phyloP scores from a whole-genome alignment of 2,329 filamentous ascomycete genomes.

The Ophiognomonia clavigignenti-juglandacearum region DNA sequence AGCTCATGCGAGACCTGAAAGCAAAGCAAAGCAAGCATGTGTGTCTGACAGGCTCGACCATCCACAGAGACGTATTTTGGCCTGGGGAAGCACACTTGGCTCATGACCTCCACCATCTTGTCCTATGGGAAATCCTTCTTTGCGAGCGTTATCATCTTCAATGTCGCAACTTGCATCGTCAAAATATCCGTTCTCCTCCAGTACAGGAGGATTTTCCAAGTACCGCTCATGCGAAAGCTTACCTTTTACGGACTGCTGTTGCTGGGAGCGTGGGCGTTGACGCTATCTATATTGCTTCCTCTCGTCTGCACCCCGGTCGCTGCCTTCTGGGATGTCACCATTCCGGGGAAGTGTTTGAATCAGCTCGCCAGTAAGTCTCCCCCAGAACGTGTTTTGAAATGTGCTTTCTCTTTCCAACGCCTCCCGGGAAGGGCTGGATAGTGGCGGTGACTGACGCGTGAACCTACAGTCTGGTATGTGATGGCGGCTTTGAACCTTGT shows the following conservation, averaged over 20 bases:
- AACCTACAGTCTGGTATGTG: constrained; percentile 19
- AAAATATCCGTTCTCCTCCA: constrained; percentile 31
- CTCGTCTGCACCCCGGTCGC: constrained; percentile 21
- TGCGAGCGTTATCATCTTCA: constrained; percentile 27
- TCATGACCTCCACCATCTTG: neutral
- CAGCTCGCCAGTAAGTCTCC: constrained; percentile 6
- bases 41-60: neutral
- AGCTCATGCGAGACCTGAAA: neutral
- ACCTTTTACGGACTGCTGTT: constrained; percentile 19
- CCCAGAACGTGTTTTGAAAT: no score
- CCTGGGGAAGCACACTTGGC: constrained; percentile 12
- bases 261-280: constrained; percentile 20
- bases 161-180: constrained; percentile 24
- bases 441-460: neutral
- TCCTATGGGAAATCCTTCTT: constrained; percentile 24
- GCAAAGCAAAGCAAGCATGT: neutral
- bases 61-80: constrained; percentile 12
- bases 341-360: constrained; percentile 21
- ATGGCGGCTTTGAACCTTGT: constrained; percentile 22
- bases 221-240: constrained; percentile 18
- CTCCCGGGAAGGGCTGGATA: neutral
- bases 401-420: no score
- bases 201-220: constrained; percentile 30
- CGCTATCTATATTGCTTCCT: constrained; percentile 19
- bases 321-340: constrained; percentile 19